phyloP scores from a whole-genome alignment of 2,329 filamentous ascomycete species.

The Diaporthe nobilis region DNA sequence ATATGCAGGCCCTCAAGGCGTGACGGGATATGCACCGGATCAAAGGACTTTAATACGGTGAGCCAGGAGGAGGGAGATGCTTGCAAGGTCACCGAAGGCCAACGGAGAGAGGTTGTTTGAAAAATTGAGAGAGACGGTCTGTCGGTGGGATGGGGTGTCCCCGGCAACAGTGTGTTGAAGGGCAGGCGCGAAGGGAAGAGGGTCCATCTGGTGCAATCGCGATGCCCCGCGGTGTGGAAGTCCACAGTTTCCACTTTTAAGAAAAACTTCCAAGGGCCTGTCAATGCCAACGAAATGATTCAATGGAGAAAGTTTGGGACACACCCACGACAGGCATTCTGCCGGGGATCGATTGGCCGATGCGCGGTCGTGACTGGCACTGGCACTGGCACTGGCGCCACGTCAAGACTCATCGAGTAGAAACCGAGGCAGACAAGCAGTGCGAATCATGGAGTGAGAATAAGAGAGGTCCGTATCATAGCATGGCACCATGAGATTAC shows the following conservation, averaged over 20 bases:
- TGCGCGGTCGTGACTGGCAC: slow-evolving; percentile 41
- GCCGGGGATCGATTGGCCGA: slow-evolving; percentile 51
- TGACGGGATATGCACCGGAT: slow-evolving; percentile 22
- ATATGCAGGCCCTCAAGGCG: slow-evolving; percentile 16
- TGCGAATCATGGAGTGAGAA: slow-evolving; percentile 39
- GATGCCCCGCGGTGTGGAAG: slow-evolving; percentile 39
- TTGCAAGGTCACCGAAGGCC: slow-evolving; percentile 27
- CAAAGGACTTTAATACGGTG: slow-evolving; percentile 32
- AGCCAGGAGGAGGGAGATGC: slow-evolving; percentile 39
- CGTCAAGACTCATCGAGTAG: slow-evolving; percentile 48
- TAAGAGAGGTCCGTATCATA: slow-evolving; percentile 23
- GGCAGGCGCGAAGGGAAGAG: slow-evolving; percentile 42
- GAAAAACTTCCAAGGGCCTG: slow-evolving; percentile 40
- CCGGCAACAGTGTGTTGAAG: slow-evolving; percentile 34
- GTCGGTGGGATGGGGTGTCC: slow-evolving; percentile 40
- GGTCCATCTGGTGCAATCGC: slow-evolving; percentile 32
- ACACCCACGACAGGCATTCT: slow-evolving; percentile 54
- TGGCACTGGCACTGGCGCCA: slow-evolving; percentile 53
- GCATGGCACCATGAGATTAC: slow-evolving; percentile 17
- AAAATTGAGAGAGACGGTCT: slow-evolving; percentile 35
- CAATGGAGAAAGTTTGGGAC: slow-evolving; percentile 50
- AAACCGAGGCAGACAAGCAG: slow-evolving; percentile 44
- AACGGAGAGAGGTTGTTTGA: slow-evolving; percentile 20
- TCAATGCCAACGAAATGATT: slow-evolving; percentile 47
- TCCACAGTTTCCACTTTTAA: slow-evolving; percentile 41